phyloP scores from a whole-genome alignment of 495 filamentous ascomycete genomes.

The Neurospora sp. region DNA sequence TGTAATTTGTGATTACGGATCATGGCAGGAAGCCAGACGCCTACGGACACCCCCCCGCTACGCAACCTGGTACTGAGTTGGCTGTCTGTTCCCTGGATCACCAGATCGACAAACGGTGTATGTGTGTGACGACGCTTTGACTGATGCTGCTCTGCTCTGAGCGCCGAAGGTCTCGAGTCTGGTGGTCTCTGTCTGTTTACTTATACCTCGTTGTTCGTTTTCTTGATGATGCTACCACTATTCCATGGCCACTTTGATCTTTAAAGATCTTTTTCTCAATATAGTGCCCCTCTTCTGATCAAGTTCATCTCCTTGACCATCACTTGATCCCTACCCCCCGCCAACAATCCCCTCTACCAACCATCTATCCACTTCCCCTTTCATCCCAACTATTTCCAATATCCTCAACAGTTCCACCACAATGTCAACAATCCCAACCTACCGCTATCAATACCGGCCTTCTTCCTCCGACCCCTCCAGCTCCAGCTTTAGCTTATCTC shows the following conservation, averaged over 20 bases:
- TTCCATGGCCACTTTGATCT: neutral
- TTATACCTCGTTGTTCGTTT: neutral
- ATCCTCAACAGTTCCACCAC: neutral
- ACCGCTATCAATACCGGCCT: slow-evolving; percentile 6
- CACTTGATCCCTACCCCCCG: neutral
- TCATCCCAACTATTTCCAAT: neutral
- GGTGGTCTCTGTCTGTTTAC: neutral
- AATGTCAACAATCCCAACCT: neutral
- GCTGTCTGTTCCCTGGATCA: neutral
- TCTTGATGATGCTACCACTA: neutral
- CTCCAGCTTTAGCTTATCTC: neutral
- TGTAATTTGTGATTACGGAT: neutral
- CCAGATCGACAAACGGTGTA: neutral
- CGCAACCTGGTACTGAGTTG: neutral
- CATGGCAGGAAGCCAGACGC: neutral
- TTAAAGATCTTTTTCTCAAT: neutral
- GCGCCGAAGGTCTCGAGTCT: neutral
- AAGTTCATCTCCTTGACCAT: neutral
- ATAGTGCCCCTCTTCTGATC: too few species aligned
- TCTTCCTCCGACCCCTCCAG: neutral
- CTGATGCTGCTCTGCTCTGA: neutral
- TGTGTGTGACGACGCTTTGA: neutral
- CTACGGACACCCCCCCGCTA: neutral
- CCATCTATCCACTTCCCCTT: neutral
- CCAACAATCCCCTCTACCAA: neutral